These are phyloP conservation scores for Huiozyma sinensis DNA, from an alignment of 805 yeast species.

Conservation along the genomic window DNA sequence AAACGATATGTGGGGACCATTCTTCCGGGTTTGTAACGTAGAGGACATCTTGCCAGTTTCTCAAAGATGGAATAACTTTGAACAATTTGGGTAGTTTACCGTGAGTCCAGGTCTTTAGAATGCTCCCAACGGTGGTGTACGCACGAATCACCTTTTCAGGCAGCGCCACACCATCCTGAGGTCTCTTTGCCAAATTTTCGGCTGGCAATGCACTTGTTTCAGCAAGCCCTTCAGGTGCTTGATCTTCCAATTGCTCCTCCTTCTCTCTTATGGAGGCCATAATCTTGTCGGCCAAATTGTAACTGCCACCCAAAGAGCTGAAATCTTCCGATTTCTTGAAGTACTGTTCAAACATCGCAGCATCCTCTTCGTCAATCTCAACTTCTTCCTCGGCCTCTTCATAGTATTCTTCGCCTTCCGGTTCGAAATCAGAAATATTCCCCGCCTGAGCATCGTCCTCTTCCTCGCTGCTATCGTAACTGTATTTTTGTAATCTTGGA, in stretches of 20 bases:
- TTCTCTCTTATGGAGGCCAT: conserved; percentile 81
- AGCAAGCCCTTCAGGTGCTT: conserved; percentile 8
- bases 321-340: conserved; percentile 36
- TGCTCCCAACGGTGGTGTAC: conserved; percentile 81
- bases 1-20: conserved; percentile 94
- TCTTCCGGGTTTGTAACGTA: conserved; percentile 84
- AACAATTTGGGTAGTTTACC: conserved; percentile 95
- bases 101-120: conserved; percentile 80
- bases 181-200: conserved; percentile 24
- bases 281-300: conserved; percentile 84
- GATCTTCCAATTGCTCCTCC: conserved; percentile 30
- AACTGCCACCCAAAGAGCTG: conserved; percentile 34
- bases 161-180: conserved; percentile 66
- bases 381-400: conserved; percentile 49
- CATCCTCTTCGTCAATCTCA: conserved; percentile 68
- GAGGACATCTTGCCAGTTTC: conserved; percentile 91
- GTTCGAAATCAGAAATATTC: conserved; percentile 44
- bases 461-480: conserved; percentile 43
- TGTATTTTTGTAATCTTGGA: conserved; percentile 25
- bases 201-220: conserved; percentile 13
- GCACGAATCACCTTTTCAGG: conserved; percentile 97
- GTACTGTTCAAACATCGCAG: conserved; percentile 72
- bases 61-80: conserved; percentile 85
- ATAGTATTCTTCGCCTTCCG: conserved; percentile 33
- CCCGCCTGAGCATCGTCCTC: conserved; percentile 34